Evolutionary conservation across 2,329 filamentous ascomycete genomes (phyloP).

Genomic region (Monilinia laxa): DNA sequence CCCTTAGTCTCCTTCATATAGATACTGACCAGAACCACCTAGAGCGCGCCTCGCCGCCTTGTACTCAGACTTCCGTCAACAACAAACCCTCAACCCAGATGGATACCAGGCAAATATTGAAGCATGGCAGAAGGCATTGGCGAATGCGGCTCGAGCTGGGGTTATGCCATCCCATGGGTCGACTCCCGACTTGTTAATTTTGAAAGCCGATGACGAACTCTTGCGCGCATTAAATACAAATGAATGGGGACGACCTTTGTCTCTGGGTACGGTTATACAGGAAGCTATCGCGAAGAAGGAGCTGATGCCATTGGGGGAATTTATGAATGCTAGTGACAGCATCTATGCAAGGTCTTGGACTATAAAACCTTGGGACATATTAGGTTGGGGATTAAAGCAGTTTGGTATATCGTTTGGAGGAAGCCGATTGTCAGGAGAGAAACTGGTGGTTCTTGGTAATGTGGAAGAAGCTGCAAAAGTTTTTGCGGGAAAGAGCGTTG

Average conservation of each 20-base stretch:
- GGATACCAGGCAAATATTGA: constrained; percentile 77
- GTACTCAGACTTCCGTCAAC: constrained; percentile 81
- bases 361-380: constrained; percentile 62
- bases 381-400: constrained; percentile 74
- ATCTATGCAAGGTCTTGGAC: constrained; percentile 77
- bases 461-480: constrained; percentile 58
- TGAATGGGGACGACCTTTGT: constrained; percentile 78
- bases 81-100: constrained; percentile 76
- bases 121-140: constrained; percentile 75
- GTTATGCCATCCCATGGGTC: constrained; percentile 45
- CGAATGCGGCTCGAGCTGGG: constrained; percentile 66
- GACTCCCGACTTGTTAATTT: constrained; percentile 50
- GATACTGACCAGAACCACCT: constrained; percentile 18
- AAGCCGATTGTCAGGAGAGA: constrained; percentile 58
- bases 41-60: constrained; percentile 79
- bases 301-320: constrained; percentile 70
- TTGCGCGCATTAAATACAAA: constrained; percentile 69
- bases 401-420: constrained; percentile 58
- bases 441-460: constrained; percentile 65
- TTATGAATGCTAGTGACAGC: constrained; percentile 63
- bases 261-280: constrained; percentile 71
- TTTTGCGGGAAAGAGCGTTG: constrained; percentile 48
- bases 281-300: constrained; percentile 70
- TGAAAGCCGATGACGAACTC: constrained; percentile 62
- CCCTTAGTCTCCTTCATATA: constrained; percentile 1